phyloP scores from a whole-genome alignment of 2,329 filamentous ascomycete genomes.

The Didymosphaeria variabile region DNA sequence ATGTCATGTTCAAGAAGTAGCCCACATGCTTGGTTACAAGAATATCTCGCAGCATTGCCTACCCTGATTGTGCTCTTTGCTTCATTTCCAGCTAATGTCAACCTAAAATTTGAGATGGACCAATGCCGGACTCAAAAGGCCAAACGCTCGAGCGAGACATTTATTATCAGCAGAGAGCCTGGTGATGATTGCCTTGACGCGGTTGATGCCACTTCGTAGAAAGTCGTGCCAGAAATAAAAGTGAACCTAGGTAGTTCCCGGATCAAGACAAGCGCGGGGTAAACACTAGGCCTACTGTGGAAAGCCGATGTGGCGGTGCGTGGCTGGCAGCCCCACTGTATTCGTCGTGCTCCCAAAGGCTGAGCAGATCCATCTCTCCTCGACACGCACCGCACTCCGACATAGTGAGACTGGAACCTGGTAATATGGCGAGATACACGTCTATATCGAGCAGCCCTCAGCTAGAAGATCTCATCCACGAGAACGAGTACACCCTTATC shows the following conservation, averaged over 20 bases:
- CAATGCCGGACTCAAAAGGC: background rate
- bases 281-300: background rate
- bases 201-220: background rate
- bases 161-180: background rate
- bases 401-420: too few relatives aligned
- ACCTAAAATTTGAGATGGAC: too few relatives aligned
- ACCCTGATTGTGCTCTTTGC: too few relatives aligned
- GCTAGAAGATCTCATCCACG: constrained; percentile 6
- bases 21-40: too few relatives aligned
- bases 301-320: background rate
- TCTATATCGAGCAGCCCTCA: constrained; percentile 5
- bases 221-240: too few relatives aligned
- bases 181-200: background rate
- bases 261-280: background rate
- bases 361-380: background rate
- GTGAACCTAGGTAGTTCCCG: background rate
- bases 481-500: constrained; percentile 14
- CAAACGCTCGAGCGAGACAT: background rate
- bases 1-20: too few relatives aligned
- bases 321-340: constrained; percentile 1
- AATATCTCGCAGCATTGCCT: too few relatives aligned
- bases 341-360: background rate
- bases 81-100: too few relatives aligned
- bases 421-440: constrained; percentile 13
- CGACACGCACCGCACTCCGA: background rate